Evolutionary conservation across 2,329 filamentous ascomycete genomes (phyloP), one percentile per base, ranked within the genome.

Genomic region (Nemania diffusa): DNA sequence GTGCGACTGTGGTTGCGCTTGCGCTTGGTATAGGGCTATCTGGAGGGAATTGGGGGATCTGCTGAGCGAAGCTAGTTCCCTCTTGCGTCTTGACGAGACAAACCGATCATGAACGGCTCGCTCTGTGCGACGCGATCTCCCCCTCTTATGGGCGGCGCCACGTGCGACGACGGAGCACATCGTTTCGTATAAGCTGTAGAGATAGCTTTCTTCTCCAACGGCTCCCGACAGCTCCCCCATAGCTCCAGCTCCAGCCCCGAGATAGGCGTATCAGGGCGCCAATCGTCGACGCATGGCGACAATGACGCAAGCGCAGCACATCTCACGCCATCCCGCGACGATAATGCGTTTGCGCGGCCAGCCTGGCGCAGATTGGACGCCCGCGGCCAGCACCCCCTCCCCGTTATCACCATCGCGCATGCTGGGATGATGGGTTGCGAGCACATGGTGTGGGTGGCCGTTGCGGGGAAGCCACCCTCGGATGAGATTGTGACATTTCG

Each of bases 401-500:
- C 32, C 57, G 55, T 44, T 64, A 57, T 57, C 61, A 56, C 58
- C 52, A 56, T 68, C 55, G 55, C 64, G 5, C 62, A 59, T 59
- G 34, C 57, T 52, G 9, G 22, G 42, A 44, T 37, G 58, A 17
- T 57, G 63, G 50, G 64, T 63, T 58, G 51, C 44, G 48, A 57
- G 40, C 42, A 50, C 22, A 50, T 60, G 27, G 62, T 40, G 58
- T 61, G 52, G 60, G 61, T 68, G 57, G 48, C 60, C 67, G 44
- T 57, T 73, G 72, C 65, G 72, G 71, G 64, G 68, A 69, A 67
- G 34, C 51, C 27, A 53, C 29, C 20, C 50, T 15, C 29, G 17
- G 26, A 56, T 57, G 67, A 53, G 65, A 72, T 74, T 72, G 69
- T 71, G 71, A 73, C 62, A 74, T 74, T 32, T 65, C 57, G 24